These are phyloP conservation scores for Erodium maritimum DNA, from an alignment of 345 rosid genomes.

Conservation along the genomic window DNA sequence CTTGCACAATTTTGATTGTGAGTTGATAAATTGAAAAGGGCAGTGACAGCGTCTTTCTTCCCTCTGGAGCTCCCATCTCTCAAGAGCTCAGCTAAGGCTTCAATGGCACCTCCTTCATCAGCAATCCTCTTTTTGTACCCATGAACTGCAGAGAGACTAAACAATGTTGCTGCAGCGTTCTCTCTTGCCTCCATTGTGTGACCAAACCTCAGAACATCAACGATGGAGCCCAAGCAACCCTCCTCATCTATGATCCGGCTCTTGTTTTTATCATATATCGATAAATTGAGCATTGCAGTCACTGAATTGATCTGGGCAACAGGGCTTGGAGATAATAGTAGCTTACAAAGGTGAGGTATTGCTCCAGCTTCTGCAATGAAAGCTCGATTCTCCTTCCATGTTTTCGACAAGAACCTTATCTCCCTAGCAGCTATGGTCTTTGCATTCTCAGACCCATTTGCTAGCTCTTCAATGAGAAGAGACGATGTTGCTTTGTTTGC, in stretches of 20 bases:
- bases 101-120: constrained; percentile 49
- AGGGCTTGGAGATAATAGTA: constrained; percentile 46
- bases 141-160: constrained; percentile 83
- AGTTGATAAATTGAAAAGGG: constrained; percentile 73
- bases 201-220: constrained; percentile 58
- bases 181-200: constrained; percentile 74
- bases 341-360: constrained; percentile 51
- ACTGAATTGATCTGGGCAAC: constrained; percentile 83
- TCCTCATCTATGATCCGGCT: constrained; percentile 69
- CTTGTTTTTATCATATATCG: constrained; percentile 81
- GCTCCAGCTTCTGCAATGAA: constrained; percentile 89
- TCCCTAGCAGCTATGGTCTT: constrained; percentile 70
- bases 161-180: constrained; percentile 90
- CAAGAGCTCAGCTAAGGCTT: constrained; percentile 62
- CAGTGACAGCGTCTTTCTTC: constrained; percentile 91
- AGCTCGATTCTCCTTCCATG: constrained; percentile 79
- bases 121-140: constrained; percentile 87
- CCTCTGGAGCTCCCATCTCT: constrained; percentile 69
- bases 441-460: constrained; percentile 47
- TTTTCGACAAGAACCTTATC: constrained; percentile 74
- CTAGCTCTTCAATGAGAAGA: constrained; percentile 59
- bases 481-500: constrained; percentile 70
- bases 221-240: constrained; percentile 63
- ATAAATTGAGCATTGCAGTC: constrained; percentile 81
- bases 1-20: constrained; percentile 66